Evolutionary conservation across 2,329 filamentous ascomycete species (phyloP).

Genomic region (Fusarium sp.): DNA sequence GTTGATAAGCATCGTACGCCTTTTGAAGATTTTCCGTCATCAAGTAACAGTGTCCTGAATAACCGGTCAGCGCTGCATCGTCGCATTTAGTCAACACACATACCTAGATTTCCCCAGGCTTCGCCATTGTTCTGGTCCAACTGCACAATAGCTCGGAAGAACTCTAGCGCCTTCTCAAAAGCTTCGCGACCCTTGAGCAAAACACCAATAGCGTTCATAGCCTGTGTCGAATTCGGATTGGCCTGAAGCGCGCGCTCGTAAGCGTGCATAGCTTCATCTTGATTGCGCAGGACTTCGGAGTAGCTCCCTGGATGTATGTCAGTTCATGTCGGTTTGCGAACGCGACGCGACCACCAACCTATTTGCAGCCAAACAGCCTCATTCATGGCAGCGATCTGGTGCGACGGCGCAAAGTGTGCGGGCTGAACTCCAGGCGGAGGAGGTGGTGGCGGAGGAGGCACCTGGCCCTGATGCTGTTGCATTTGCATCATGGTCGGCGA

Average conservation of each 20-base stretch:
- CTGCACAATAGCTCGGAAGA: constrained; percentile 89
- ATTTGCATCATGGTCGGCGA: constrained; percentile 83
- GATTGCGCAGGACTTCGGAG: constrained; percentile 87
- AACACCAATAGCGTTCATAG: constrained; percentile 94
- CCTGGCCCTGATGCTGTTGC: constrained; percentile 71
- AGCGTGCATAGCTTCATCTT: constrained; percentile 88
- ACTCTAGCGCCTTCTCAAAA: constrained; percentile 94
- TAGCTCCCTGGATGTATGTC: constrained; percentile 74
- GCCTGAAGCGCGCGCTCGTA: constrained; percentile 91
- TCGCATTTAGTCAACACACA: constrained; percentile 44
- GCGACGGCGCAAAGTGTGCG: constrained; percentile 72
- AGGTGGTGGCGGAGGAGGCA: constrained; percentile 65
- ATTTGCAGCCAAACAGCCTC: constrained; percentile 93
- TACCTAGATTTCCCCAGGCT: constrained; percentile 95
- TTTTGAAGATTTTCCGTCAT: constrained; percentile 99
- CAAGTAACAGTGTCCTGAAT: constrained; percentile 90
- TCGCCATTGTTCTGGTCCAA: constrained; percentile 91
- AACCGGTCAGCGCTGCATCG: constrained; percentile 32
- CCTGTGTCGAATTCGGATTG: constrained; percentile 88
- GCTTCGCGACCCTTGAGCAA: constrained; percentile 93
- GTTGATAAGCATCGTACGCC: constrained; percentile 96
- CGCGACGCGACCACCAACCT: constrained; percentile 68
- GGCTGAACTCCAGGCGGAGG: constrained; percentile 61
- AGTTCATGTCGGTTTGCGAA: constrained; percentile 36
- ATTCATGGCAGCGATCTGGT: constrained; percentile 82